Conservation (phyloP, 495 filamentous ascomycete species). For the Chlorociboria aeruginascens region DNA sequence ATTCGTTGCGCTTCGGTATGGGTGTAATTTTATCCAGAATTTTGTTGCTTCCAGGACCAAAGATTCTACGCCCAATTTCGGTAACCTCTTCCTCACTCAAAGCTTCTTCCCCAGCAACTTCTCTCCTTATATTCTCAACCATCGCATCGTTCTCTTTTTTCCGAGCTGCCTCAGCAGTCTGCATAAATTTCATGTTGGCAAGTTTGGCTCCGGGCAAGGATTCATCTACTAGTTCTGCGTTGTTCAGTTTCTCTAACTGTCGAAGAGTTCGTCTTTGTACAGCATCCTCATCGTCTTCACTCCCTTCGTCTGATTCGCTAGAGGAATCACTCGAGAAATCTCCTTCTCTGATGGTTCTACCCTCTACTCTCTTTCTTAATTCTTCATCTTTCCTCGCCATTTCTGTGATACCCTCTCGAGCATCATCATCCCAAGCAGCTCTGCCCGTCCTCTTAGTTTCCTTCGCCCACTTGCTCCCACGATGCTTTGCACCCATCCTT, state of each 20-base stretch:
- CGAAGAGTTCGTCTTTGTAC: conserved; percentile 44
- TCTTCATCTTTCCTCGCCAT: conserved; percentile 81
- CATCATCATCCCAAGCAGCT: conserved; percentile 75
- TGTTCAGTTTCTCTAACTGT: conserved; percentile 38
- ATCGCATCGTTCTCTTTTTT: conserved; percentile 73
- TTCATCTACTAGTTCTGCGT: conserved; percentile 28
- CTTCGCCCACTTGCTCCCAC: conserved; percentile 93
- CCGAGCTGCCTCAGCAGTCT: conserved; percentile 64
- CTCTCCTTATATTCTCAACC: conserved; percentile 59
- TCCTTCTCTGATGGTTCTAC: conserved; percentile 44
- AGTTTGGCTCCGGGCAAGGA: conserved; percentile 37
- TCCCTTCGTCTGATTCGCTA: conserved; percentile 34
- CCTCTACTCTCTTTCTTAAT: conserved; percentile 68
- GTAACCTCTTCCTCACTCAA: conserved; percentile 41
- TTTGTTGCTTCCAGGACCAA: conserved; percentile 35
- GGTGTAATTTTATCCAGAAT: conserved; percentile 3
- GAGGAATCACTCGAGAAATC: conserved; percentile 33
- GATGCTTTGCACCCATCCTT: conserved; percentile 78
- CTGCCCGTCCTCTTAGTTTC: conserved; percentile 66
- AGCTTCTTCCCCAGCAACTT: conserved; percentile 48
- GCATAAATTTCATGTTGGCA: conserved; percentile 82
- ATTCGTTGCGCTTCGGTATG: conserved; percentile 29
- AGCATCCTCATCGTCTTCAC: conserved; percentile 36
- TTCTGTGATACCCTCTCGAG: conserved; percentile 62
- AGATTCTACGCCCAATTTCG: conserved; percentile 52